Evolutionary conservation across 169 alveolate species (phyloP), one percentile per base, ranked within the genome.

Genomic region (Eimeria praecox): DNA sequence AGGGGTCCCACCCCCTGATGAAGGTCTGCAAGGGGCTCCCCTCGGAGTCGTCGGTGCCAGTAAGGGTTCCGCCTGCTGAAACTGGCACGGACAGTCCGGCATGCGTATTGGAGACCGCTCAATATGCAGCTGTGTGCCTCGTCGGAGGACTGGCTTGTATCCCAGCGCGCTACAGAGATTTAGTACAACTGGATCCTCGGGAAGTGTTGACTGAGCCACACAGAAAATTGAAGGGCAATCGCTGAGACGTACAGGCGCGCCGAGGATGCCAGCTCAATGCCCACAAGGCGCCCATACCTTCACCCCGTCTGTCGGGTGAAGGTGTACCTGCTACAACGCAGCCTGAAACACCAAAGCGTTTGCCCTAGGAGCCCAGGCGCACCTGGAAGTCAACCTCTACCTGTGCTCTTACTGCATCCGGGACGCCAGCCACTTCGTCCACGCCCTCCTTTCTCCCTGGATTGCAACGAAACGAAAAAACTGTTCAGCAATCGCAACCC

Each of bases 101-200:
- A 86, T 56, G 80, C 46, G 66, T 40, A 38, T 69, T 20, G 92
- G 77, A 8, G 80, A 86, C 66, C 54, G 52, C 80, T 86, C 92
- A 33, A 86, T 46, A 59, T 86, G 92, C 92, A 86, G 80, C 59
- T 86, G 80, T 24, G 54, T 86, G 64, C 92, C 92, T 33, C 92
- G 92, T 35, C 92, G 92, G 44, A 59, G 56, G 12, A 86, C 78
- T 35, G 92, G 92, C 12, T 62, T 86, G 92, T 86, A 86, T 16
- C 92, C 92, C 92, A 86, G 35, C 16, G 78, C 49, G 27, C 92
- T 33, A 62, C 92, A 86, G 64, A 86, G 80, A 27, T 35, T 52
- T 30, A 86, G 20, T 35, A 59, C 69, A 33, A 69, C 69, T 56
- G 75, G 27, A 27, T 86, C 92, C 56, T 86, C 92, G 38, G 92